Evolutionary conservation across 352 stramenopile genomes (phyloP).

Genomic region (Globisporangium barbulae): DNA sequence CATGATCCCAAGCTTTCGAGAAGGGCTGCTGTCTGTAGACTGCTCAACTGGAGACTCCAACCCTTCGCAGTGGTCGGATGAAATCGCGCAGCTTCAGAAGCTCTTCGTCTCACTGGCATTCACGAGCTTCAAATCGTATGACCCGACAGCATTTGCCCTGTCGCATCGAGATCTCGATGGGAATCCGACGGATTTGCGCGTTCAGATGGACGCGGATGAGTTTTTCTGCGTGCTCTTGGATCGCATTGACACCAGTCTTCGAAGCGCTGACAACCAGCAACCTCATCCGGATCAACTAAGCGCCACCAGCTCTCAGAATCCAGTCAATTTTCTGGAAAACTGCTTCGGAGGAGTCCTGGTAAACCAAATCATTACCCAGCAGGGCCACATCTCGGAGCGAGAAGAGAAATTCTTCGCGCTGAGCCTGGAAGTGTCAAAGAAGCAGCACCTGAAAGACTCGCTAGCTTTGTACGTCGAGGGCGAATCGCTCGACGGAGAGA

Average conservation of each 20-base stretch:
- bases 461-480: constrained; percentile 69
- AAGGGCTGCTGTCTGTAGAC: constrained; percentile 42
- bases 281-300: background rate
- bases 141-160: constrained; percentile 62
- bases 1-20: constrained; percentile 61
- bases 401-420: constrained; percentile 86
- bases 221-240: constrained; percentile 82
- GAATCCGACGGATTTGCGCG: constrained; percentile 60
- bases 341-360: constrained; percentile 78
- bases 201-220: constrained; percentile 84
- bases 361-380: constrained; percentile 81
- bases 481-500: constrained; percentile 72
- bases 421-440: constrained; percentile 77
- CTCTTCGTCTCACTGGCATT: constrained; percentile 59
- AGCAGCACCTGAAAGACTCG: constrained; percentile 55
- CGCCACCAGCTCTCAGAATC: background rate
- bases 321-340: constrained; percentile 24
- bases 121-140: constrained; percentile 42
- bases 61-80: constrained; percentile 34
- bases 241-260: constrained; percentile 49
- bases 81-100: constrained; percentile 62
- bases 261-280: background rate
- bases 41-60: constrained; percentile 7
- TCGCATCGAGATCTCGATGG: constrained; percentile 74
- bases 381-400: constrained; percentile 72